Percentiles rank a stretch among this genome's conserved stretches.
Conservation (phyloP, 169 alveolate genomes). For the Plasmodium relictum region DNA sequence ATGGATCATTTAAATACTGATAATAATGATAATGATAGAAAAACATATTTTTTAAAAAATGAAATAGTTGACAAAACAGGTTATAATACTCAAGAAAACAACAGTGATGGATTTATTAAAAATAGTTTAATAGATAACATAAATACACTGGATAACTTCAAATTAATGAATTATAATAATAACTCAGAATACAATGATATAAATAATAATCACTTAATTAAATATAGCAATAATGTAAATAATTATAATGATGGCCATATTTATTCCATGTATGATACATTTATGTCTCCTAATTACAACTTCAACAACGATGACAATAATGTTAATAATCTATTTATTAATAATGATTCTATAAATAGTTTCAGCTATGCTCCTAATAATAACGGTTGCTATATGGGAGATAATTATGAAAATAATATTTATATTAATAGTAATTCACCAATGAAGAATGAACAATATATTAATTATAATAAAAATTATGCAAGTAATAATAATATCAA, state of each 20-base stretch:
- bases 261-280: not conserved
- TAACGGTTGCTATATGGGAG: not conserved
- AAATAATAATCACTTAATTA: not conserved
- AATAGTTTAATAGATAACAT: too few species aligned
- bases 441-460: not conserved
- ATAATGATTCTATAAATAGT: not conserved
- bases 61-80: too few species aligned
- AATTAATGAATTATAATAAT: not conserved
- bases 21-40: too few species aligned
- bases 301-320: not conserved
- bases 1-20: too few species aligned
- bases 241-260: not conserved
- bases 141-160: too few species aligned
- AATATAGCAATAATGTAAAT: not conserved
- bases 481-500: not conserved
- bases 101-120: too few species aligned
- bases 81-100: too few species aligned
- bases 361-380: not conserved
- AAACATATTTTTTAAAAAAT: too few species aligned
- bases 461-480: not conserved
- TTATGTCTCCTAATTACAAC: not conserved
- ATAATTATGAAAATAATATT: not conserved
- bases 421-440: not conserved
- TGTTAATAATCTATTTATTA: conserved; percentile 3
- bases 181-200: not conserved